Evolutionary conservation across 1,139 yeast genomes (phyloP).

Genomic region (Kodamaea ohmeri): DNA sequence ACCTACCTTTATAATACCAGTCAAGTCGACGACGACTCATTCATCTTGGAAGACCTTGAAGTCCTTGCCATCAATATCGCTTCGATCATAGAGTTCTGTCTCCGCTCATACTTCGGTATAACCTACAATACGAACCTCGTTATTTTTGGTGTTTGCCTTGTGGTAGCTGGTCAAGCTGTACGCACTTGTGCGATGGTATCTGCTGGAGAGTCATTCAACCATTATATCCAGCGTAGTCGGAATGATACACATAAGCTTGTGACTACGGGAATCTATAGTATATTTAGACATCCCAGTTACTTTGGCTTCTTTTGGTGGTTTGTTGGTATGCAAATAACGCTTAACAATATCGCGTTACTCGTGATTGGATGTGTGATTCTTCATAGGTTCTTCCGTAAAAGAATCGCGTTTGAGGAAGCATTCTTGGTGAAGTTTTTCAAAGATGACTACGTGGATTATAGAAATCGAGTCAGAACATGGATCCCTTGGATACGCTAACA

Average conservation of each 20-base stretch:
- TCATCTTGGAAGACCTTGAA: slow-evolving; percentile 68
- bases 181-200: slow-evolving; percentile 82
- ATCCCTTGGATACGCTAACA: slow-evolving; percentile 51
- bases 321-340: slow-evolving; percentile 71
- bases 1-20: slow-evolving; percentile 72
- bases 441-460: slow-evolving; percentile 55
- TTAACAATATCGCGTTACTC: slow-evolving; percentile 54
- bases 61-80: slow-evolving; percentile 61
- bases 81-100: slow-evolving; percentile 25
- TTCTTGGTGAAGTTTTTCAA: slow-evolving; percentile 69
- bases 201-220: slow-evolving; percentile 87
- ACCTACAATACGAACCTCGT: slow-evolving; percentile 2
- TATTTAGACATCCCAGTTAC: slow-evolving; percentile 84
- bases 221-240: slow-evolving; percentile 59
- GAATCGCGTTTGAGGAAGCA: slow-evolving; percentile 72
- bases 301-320: slow-evolving; percentile 95
- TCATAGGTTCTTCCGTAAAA: slow-evolving; percentile 61
- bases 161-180: slow-evolving; percentile 59
- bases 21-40: slow-evolving; percentile 71
- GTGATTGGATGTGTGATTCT: slow-evolving; percentile 47
- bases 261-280: slow-evolving; percentile 66
- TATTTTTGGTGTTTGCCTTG: slow-evolving; percentile 44
- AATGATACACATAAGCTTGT: slow-evolving; percentile 58
- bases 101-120: slow-evolving; percentile 11
- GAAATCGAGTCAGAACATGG: slow-evolving; percentile 46